These are phyloP conservation scores for Sphaceloma murrayae DNA, from an alignment of 2,329 filamentous ascomycete species.

Conservation along the genomic window DNA sequence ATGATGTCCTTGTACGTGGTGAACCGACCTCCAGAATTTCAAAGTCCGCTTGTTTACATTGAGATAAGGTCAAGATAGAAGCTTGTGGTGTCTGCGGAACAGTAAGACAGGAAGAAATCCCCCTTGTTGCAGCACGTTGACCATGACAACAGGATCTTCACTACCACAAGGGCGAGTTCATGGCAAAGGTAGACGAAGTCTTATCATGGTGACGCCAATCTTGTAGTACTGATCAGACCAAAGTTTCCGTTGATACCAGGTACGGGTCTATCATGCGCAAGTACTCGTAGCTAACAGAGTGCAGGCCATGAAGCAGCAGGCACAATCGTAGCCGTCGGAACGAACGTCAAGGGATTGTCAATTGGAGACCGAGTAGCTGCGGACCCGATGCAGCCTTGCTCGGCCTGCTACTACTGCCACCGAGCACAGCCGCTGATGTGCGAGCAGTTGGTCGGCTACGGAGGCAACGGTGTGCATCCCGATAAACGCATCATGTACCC, in stretches of 20 bases:
- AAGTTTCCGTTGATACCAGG: slow-evolving; percentile 21
- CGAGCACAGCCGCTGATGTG: slow-evolving; percentile 58
- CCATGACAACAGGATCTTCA: slow-evolving; percentile 34
- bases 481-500: too few relatives aligned
- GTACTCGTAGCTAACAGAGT: too few relatives aligned
- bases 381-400: slow-evolving; percentile 59
- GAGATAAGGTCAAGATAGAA: slow-evolving; percentile 14
- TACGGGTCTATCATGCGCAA: too few relatives aligned
- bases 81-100: slow-evolving; percentile 17
- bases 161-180: slow-evolving; percentile 61
- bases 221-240: neutral
- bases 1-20: slow-evolving; percentile 10
- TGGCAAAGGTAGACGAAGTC: slow-evolving; percentile 24
- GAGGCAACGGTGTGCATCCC: slow-evolving; percentile 41
- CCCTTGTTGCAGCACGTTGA: too few relatives aligned
- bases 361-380: slow-evolving; percentile 53
- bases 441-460: slow-evolving; percentile 58
- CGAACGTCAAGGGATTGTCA: slow-evolving; percentile 50
- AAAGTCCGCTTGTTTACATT: neutral
- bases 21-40: neutral
- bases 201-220: neutral
- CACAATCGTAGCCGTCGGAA: slow-evolving; percentile 50
- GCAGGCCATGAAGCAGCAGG: slow-evolving; percentile 58
- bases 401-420: slow-evolving; percentile 64
- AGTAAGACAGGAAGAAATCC: neutral